These are phyloP conservation scores for Silene latifolia DNA, from an alignment of 148 eudicot genomes.

Conservation along the genomic window DNA sequence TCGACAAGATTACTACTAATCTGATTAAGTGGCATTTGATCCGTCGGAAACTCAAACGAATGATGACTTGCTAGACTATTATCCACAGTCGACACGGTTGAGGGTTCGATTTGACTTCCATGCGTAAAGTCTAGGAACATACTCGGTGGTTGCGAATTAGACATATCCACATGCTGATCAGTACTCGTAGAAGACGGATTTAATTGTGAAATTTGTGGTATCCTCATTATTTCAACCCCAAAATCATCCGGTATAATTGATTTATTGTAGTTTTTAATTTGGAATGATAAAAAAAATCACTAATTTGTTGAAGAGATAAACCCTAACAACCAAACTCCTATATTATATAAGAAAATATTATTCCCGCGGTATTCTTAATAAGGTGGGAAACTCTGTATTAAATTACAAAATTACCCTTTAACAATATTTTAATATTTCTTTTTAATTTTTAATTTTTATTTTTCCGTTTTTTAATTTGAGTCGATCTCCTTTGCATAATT, in stretches of 20 bases:
- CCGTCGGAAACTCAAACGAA: not conserved
- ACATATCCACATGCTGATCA: too few species aligned
- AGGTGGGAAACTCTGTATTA: too few species aligned
- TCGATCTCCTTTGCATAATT: too few species aligned
- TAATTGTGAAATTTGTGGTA: not conserved
- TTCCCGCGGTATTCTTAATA: too few species aligned
- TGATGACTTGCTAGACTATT: not conserved
- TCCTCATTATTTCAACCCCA: not conserved
- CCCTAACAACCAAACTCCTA: too few species aligned
- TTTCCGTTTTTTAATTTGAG: too few species aligned
- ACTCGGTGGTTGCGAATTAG: not conserved
- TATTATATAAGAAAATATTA: too few species aligned
- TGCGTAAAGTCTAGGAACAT: not conserved
- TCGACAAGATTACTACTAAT: not conserved
- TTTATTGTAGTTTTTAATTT: too few species aligned
- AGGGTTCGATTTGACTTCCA: too few species aligned
- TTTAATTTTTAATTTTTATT: too few species aligned
- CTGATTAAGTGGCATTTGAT: not conserved
- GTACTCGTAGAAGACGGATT: not conserved
- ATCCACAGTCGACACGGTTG: not conserved
- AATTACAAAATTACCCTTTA: not conserved
- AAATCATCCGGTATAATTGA: too few species aligned
- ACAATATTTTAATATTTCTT: not conserved
- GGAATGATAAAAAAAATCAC: not conserved
- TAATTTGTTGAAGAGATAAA: too few species aligned